Evolutionary conservation across 768 basidiomycete species (phyloP).

Genomic region (Arthromyces matolae): DNA sequence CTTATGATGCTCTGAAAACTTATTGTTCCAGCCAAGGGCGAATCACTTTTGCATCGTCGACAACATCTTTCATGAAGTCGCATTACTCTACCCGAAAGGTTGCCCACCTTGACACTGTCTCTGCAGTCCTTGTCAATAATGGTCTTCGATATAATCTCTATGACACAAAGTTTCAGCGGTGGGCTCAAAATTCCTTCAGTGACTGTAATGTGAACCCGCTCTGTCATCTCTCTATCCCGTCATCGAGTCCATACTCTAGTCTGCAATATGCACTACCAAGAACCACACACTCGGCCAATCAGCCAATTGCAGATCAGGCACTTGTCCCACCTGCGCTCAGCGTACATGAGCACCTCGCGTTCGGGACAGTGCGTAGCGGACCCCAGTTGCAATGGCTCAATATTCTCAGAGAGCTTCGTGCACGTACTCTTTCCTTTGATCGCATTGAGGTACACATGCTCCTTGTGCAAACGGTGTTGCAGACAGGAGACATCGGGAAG

Average conservation of each 20-base stretch:
- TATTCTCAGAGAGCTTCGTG: slow-evolving; percentile 41
- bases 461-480: slow-evolving; percentile 40
- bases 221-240: slow-evolving; percentile 30
- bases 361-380: slow-evolving; percentile 44
- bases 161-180: slow-evolving; percentile 16
- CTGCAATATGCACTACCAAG: slow-evolving; percentile 33
- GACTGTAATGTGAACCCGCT: slow-evolving; percentile 10
- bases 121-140: slow-evolving; percentile 23
- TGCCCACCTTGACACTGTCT: slow-evolving; percentile 11
- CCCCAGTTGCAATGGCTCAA: slow-evolving; percentile 47
- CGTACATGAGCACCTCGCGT: slow-evolving; percentile 44
- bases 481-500: slow-evolving; percentile 30
- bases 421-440: slow-evolving; percentile 35
- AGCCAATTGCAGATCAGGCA: slow-evolving; percentile 38
- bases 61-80: slow-evolving; percentile 27
- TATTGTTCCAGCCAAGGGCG: slow-evolving; percentile 12
- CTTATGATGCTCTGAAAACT: slow-evolving; percentile 2
- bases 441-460: slow-evolving; percentile 38
- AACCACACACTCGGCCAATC: slow-evolving; percentile 40
- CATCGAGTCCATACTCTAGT: slow-evolving; percentile 24
- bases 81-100: slow-evolving; percentile 26
- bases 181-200: slow-evolving; percentile 15
- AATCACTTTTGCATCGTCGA: slow-evolving; percentile 33
- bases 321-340: slow-evolving; percentile 37
- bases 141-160: slow-evolving; percentile 27